These are phyloP conservation scores for Rossbeevera mucosa DNA, from an alignment of 768 basidiomycete species.

Conservation along the genomic window DNA sequence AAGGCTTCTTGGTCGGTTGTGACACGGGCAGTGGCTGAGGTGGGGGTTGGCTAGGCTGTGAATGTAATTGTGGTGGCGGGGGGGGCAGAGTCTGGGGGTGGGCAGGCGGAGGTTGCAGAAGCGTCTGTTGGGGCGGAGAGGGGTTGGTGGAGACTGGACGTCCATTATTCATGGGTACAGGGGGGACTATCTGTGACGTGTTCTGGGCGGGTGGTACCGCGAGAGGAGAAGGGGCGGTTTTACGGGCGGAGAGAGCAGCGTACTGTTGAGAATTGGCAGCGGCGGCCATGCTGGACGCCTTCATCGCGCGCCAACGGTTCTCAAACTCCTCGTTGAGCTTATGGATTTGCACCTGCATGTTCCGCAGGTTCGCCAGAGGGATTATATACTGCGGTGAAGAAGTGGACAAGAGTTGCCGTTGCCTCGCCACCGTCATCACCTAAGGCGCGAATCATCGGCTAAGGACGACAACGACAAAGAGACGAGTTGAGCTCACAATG, in stretches of 20 bases:
- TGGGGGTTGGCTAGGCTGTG: constrained; percentile 8
- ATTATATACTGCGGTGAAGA: constrained; percentile 32
- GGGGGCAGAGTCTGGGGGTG: constrained; percentile 9
- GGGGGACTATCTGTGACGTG: constrained; percentile 16
- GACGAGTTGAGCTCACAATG: constrained; percentile 43
- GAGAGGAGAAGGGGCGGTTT: constrained; percentile 5
- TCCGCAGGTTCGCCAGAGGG: constrained; percentile 36
- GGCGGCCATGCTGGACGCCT: constrained; percentile 7
- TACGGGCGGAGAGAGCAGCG: constrained; percentile 1
- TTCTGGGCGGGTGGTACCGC: constrained; percentile 19
- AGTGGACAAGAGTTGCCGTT: constrained; percentile 23
- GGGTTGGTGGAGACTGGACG: constrained; percentile 31
- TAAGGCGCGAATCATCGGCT: constrained; percentile 18
- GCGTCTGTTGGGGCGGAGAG: constrained; percentile 11
- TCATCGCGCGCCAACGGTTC: constrained; percentile 25
- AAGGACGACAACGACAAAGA: constrained; percentile 10
- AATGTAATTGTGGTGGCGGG: constrained; percentile 6
- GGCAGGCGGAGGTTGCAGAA: constrained; percentile 3
- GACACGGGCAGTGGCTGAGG: constrained; percentile 4
- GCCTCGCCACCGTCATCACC: constrained; percentile 42
- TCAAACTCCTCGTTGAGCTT: constrained; percentile 40
- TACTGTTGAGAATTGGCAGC: constrained; percentile 7
- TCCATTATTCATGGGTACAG: constrained; percentile 24
- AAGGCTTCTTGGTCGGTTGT: constrained; percentile 16
- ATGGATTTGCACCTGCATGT: constrained; percentile 42